Conservation (phyloP, 225 moss, liverwort and hornwort species). For the Antitrichia curtipendula region DNA sequence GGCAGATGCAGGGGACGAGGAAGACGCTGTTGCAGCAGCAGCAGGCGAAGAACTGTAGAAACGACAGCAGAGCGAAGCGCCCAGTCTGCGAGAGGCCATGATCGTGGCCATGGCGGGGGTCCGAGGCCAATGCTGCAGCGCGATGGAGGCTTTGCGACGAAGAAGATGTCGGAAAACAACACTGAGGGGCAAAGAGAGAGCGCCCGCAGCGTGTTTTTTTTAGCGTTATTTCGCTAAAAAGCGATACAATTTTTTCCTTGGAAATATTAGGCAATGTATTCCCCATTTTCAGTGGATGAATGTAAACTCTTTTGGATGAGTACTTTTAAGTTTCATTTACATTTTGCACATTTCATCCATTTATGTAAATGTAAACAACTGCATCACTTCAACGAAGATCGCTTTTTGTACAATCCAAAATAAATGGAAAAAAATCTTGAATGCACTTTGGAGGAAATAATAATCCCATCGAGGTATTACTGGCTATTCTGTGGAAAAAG, state of each 20-base stretch:
- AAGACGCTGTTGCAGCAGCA: background rate
- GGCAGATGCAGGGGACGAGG: background rate
- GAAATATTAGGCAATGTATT: background rate
- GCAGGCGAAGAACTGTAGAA: constrained; percentile 9
- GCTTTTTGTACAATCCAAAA: accelerated
- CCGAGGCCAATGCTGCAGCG: background rate
- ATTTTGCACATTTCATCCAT: background rate
- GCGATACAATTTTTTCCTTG: background rate
- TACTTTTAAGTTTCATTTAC: background rate
- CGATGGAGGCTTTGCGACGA: background rate
- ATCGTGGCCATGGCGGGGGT: background rate
- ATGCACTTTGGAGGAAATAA: accelerated
- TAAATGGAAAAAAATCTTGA: background rate
- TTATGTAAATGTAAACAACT: background rate
- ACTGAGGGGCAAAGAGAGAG: too few relatives aligned
- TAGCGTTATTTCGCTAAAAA: background rate
- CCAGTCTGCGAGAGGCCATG: constrained; percentile 15
- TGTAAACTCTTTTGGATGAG: too few relatives aligned
- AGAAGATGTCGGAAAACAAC: background rate
- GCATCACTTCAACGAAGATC: accelerated
- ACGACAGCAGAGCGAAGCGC: constrained; percentile 5
- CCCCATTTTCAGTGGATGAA: background rate
- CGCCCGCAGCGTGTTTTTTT: too few relatives aligned
- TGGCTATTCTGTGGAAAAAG: accelerated
- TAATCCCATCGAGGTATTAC: accelerated